These are phyloP conservation scores for Calonectria hongkongensis DNA, from an alignment of 2,329 filamentous ascomycete species.

Conservation along the genomic window DNA sequence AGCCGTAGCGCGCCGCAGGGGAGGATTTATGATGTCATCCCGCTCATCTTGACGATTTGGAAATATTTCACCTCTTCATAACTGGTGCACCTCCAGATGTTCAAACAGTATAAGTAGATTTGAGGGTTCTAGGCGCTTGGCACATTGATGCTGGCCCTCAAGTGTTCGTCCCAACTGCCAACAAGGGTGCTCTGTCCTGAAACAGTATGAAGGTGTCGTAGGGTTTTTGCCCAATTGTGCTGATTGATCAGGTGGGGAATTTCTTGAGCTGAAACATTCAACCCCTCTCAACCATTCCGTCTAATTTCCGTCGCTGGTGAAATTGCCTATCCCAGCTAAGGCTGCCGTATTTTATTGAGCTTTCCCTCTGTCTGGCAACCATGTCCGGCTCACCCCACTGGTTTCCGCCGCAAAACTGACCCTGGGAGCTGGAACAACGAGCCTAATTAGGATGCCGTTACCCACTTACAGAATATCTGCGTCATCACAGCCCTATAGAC, in stretches of 20 bases:
- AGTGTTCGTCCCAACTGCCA: background rate
- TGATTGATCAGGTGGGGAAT: background rate
- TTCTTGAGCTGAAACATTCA: background rate
- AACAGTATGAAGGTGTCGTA: background rate
- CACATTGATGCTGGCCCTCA: background rate
- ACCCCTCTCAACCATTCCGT: background rate
- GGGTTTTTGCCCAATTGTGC: background rate
- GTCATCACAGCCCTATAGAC: background rate
- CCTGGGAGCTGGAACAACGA: background rate
- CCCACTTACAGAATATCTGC: background rate
- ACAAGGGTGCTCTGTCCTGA: background rate
- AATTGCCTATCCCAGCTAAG: background rate
- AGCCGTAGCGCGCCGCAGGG: too few species aligned
- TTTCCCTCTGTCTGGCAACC: too few species aligned
- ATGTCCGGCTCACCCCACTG: background rate
- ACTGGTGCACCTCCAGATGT: too few species aligned
- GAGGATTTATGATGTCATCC: too few species aligned
- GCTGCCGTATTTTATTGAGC: background rate
- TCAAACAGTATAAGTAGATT: too few species aligned
- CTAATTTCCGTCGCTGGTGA: background rate
- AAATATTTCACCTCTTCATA: too few species aligned
- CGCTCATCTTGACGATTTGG: too few species aligned
- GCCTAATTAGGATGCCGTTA: background rate
- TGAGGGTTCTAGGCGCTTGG: background rate
- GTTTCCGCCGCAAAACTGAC: background rate